Conservation (phyloP, 768 basidiomycete species). For the Gymnopilus dilepis region DNA sequence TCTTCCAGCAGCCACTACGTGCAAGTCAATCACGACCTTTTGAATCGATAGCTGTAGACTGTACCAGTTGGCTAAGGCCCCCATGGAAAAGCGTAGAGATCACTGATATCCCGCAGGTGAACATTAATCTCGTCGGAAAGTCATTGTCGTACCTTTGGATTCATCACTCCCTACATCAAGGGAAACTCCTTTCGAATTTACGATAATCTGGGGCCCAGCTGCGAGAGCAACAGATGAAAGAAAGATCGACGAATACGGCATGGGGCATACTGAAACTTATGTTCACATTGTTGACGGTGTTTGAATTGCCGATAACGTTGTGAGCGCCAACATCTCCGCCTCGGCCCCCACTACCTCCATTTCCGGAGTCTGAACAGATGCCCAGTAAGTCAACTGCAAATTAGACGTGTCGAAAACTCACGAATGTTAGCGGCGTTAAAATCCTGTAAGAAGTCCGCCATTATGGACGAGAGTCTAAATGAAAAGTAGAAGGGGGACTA, state of each 20-base stretch:
- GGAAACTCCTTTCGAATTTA: neutral
- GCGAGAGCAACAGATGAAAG: neutral
- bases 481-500: no score
- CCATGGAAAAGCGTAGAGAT: neutral
- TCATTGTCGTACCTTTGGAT: no score
- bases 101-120: no score
- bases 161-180: neutral
- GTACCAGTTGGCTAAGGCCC: neutral
- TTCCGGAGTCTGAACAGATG: neutral
- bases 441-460: no score
- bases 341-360: neutral
- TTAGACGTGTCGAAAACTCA: no score
- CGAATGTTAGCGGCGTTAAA: no score
- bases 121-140: no score
- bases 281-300: neutral
- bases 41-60: neutral
- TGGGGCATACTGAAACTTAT: neutral
- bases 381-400: no score
- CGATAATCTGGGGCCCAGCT: neutral
- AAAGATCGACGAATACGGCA: neutral
- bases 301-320: neutral
- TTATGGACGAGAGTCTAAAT: no score
- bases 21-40: neutral
- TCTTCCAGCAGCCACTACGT: neutral
- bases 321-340: neutral